These are phyloP conservation scores for Ceratocystis colombiana DNA, from an alignment of 2,329 filamentous ascomycete genomes.

Conservation along the genomic window DNA sequence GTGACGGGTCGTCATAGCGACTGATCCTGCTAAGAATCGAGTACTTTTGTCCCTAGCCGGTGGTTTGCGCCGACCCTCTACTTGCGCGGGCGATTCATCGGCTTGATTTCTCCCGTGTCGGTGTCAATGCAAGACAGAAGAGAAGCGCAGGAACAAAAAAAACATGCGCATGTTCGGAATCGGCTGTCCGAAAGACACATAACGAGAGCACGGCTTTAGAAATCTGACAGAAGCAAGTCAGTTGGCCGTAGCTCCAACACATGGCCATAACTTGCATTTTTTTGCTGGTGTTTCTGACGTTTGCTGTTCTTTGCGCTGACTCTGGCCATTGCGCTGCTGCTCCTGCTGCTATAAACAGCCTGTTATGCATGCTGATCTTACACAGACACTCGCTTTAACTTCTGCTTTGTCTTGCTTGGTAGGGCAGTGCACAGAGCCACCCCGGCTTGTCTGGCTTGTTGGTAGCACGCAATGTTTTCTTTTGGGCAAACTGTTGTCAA, in stretches of 20 bases:
- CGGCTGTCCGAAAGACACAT: not conserved
- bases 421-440: not conserved
- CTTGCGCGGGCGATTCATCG: not conserved
- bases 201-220: not conserved
- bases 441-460: not conserved
- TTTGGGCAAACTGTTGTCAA: not conserved
- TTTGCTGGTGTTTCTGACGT: not conserved
- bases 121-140: not conserved
- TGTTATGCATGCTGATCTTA: constrained; percentile 2
- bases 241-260: not conserved
- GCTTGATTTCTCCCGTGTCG: no score
- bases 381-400: not conserved
- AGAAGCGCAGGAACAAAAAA: not conserved
- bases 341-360: constrained; percentile 5
- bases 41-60: not conserved
- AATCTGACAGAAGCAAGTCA: not conserved
- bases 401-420: not conserved
- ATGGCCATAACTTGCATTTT: not conserved
- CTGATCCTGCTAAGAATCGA: not conserved
- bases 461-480: not conserved
- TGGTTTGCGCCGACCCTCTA: not conserved
- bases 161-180: not conserved
- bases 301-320: not conserved
- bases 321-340: not conserved
- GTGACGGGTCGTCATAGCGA: not conserved